Conservation (phyloP, 805 yeast species). For the Spathaspora hagerdaliae region DNA sequence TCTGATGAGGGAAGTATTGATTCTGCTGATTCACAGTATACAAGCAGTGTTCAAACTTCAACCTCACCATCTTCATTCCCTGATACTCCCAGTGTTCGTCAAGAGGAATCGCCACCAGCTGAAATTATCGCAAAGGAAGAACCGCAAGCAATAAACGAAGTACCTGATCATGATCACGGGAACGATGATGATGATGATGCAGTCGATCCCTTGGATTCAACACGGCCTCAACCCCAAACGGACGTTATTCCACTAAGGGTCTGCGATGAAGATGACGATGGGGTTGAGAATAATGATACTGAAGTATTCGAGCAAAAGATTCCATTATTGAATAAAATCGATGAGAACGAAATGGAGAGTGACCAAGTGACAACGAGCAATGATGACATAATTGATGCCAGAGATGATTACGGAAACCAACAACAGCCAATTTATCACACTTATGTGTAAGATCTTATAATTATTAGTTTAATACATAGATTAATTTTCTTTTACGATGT, state of each 20-base stretch:
- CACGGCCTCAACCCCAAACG: too few species aligned
- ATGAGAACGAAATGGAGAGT: neutral
- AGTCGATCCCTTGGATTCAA: too few species aligned
- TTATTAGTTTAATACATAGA: too few species aligned
- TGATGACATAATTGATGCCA: neutral
- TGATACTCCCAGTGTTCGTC: neutral
- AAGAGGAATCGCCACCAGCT: too few species aligned
- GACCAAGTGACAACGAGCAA: neutral
- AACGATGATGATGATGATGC: neutral
- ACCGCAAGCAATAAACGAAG: too few species aligned
- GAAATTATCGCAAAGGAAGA: too few species aligned
- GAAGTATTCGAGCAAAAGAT: neutral
- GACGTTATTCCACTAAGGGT: too few species aligned
- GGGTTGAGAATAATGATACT: neutral
- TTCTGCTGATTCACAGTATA: neutral
- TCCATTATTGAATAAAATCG: neutral
- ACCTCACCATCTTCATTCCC: neutral
- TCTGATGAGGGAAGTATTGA: neutral
- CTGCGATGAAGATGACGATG: slow-evolving; percentile 1
- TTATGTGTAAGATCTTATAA: neutral
- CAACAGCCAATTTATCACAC: neutral
- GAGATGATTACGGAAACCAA: neutral
- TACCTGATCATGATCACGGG: neutral
- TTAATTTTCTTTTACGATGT: too few species aligned
- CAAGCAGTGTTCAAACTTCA: neutral